These are phyloP conservation scores for Lathyrus sativus DNA, from an alignment of 306 rosid species.

Conservation along the genomic window DNA sequence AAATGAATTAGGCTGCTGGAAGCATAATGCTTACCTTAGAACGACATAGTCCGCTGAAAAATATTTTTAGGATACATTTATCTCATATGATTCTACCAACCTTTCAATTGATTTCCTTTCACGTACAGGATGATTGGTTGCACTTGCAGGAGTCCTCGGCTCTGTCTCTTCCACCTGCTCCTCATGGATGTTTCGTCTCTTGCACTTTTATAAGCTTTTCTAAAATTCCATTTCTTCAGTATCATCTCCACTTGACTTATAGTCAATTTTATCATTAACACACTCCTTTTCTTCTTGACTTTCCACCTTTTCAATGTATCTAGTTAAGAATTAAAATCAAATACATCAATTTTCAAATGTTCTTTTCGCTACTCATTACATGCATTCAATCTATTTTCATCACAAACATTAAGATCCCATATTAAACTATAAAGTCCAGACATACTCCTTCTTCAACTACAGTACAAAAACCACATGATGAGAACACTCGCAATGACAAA, in stretches of 20 bases:
- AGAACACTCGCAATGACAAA: too few relatives aligned
- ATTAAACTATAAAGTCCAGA: too few relatives aligned
- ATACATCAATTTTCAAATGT: too few relatives aligned
- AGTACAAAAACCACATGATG: too few relatives aligned
- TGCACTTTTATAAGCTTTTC: constrained; percentile 52
- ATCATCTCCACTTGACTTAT: constrained; percentile 36
- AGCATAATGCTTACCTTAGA: too few relatives aligned
- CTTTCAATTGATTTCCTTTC: constrained; percentile 96
- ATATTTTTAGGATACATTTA: constrained; percentile 67
- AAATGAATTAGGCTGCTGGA: too few relatives aligned
- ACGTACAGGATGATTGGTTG: constrained; percentile 80
- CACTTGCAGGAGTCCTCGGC: constrained; percentile 66
- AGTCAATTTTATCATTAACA: constrained; percentile 27
- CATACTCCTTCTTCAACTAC: too few relatives aligned
- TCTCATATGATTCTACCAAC: constrained; percentile 85
- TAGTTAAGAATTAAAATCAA: too few relatives aligned
- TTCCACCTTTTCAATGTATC: constrained; percentile 20
- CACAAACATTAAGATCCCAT: too few relatives aligned
- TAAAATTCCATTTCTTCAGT: constrained; percentile 45
- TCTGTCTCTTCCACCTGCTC: constrained; percentile 44
- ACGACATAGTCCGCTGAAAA: constrained; percentile 37
- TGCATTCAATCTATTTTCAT: too few relatives aligned
- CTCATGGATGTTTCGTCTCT: constrained; percentile 37
- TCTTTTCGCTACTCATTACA: too few relatives aligned
- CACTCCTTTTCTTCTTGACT: constrained; percentile 4